Evolutionary conservation across 352 stramenopile species (phyloP), one percentile per base, ranked within the genome.

Genomic region (Blastocystis sp.): DNA sequence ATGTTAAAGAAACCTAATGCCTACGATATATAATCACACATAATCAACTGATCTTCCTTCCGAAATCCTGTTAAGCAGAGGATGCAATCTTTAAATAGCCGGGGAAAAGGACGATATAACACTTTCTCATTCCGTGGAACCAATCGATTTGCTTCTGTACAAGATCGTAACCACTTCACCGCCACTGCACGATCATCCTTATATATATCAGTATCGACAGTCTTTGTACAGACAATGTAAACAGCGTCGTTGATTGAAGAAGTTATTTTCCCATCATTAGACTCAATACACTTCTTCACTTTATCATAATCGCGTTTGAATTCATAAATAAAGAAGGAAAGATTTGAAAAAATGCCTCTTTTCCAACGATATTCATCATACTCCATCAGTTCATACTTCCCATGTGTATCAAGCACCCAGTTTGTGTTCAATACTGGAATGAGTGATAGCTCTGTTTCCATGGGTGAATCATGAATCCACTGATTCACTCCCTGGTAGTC

Each of bases 11-110:
- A 4, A 11, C 54, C n/a, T 54, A 6, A 2, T n/a, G 3, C 20
- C 56, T 50, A 13, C 20, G 13, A 8, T 65, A 85, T 45, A 6
- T 68, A 69, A 68, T 53, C 63, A 13, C 50, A 50, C 73, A 85
- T 66, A 37, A 34, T 85, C 24, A 85, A 3, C 34, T 66, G 34
- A 43, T 85, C 73, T 16, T 65, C 43, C 34, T 68, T 39, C 3
- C 73, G 43, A 66, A 85, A 85, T 2, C 73, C 73, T 20, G 73
- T 85, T 24, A 85, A 43, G 68, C 73, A 85, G 24, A 85, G 43
- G n/a, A 24, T 65, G 6, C 47, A 37, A 9, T 45, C 30, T 37
- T 24, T 39, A 20, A 85, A 24, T 18, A 85, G 43, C 34, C 45
- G 43, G 2, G 73, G 73, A 65, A 66, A 85, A 4, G 73, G 73